Evolutionary conservation across 768 basidiomycete genomes (phyloP), one percentile per base, ranked within the genome.

Genomic region (Mycena galopus): DNA sequence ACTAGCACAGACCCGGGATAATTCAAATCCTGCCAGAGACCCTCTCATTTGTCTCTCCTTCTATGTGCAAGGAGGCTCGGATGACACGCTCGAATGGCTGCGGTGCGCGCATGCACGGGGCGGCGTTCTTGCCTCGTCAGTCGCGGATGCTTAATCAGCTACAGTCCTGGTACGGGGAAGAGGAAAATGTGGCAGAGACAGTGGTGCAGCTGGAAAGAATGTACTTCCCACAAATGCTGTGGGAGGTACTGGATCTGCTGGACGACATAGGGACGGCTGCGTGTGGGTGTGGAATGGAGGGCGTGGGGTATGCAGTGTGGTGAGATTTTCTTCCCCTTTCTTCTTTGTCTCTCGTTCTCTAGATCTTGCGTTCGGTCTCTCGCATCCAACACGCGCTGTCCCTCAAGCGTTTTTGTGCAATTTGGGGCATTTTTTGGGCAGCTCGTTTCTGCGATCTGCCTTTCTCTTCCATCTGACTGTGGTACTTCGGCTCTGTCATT

Each of bases 281-380:
- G 21, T 68, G 67, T 44, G 67, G 58, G 33, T 68, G 67, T 39
- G 58, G 12, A 16, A 1, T 42, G 19, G 29, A 21, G 5, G 67
- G 67, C 9, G 25, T 68, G 27, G 67, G 67, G 58, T 68, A 58
- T 56, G 67, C 67, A 1, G 59, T 68, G 2, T 68, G 67, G 67
- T 68, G 51, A 61, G 67, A 30, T 29, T 9, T 37, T 39, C 19
- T 53, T n/a, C 10, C 35, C 33, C 0, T 37, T 27, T 51, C 12
- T 51, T 37, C 25, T 27, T 44, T 50, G 4, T 10, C 6, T n/a
- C 42, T 60, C 23, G 12, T 29, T 17, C n/a, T 21, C 30, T 9
- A 62, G 42, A 44, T 44, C 42, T 44, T 44, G 42, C 42, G 42
- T 44, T 44, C 42, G 17, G 42, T 44, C 17, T 44, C 4, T 44